Conservation (phyloP, 163 green algal genomes). For the Coccomyxa subellipsoidea region DNA sequence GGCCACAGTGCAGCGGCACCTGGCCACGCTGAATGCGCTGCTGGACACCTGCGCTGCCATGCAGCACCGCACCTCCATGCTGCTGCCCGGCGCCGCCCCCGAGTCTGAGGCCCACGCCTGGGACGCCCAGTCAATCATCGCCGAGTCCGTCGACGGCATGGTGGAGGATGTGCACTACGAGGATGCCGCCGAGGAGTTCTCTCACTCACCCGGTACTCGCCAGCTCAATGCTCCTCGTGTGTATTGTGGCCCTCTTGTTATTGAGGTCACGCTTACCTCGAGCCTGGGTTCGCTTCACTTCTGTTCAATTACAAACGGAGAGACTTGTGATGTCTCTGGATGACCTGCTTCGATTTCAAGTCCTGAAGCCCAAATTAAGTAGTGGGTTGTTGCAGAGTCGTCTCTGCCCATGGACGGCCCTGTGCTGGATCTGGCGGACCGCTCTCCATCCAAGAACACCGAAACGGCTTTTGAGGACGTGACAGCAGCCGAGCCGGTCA, state of each 20-base stretch:
- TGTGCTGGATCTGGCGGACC: background rate
- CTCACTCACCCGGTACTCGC: background rate
- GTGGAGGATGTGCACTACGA: background rate
- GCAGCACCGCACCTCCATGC: background rate
- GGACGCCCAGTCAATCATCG: background rate
- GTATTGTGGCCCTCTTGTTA: too few species aligned
- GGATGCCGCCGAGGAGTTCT: background rate
- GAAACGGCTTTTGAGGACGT: background rate
- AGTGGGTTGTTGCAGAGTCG: background rate
- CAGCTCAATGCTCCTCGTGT: background rate
- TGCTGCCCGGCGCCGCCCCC: background rate
- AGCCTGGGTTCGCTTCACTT: too few species aligned
- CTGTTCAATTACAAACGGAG: too few species aligned
- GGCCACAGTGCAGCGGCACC: background rate
- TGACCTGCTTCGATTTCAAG: too few species aligned
- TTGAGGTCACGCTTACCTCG: too few species aligned
- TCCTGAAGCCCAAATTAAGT: too few species aligned
- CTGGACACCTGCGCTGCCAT: background rate
- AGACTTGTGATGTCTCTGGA: too few species aligned
- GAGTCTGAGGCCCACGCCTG: background rate
- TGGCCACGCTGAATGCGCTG: background rate
- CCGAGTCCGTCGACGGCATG: background rate
- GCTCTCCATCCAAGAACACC: background rate
- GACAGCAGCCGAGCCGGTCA: background rate
- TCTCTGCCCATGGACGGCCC: background rate